A percentile compares a stretch with the other conserved stretches of the same genome.
phyloP scores from a whole-genome alignment of 2,329 filamentous ascomycete species.

The Atkinsonella texensis region DNA sequence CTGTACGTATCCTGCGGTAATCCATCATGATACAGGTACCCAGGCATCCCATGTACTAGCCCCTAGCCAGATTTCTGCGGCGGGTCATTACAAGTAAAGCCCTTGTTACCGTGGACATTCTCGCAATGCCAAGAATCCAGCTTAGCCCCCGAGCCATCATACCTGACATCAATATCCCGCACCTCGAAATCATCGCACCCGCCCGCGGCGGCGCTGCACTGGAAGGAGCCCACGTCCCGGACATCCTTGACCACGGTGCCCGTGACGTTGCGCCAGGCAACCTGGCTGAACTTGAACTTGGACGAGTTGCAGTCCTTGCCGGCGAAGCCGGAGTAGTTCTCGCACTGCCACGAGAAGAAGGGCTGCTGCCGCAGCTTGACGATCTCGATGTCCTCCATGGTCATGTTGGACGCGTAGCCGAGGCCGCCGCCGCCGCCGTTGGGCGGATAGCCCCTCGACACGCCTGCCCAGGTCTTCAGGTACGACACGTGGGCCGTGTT shows the following conservation, averaged over 20 bases:
- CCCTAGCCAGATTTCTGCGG: background rate
- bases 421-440: slow-evolving; percentile 47
- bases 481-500: slow-evolving; percentile 37
- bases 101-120: slow-evolving; percentile 14
- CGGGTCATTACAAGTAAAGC: slow-evolving; percentile 14
- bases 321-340: slow-evolving; percentile 21
- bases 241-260: slow-evolving; percentile 18
- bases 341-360: slow-evolving; percentile 24
- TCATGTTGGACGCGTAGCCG: slow-evolving; percentile 25
- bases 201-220: slow-evolving; percentile 19
- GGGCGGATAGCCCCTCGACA: slow-evolving; percentile 36
- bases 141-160: slow-evolving; percentile 6
- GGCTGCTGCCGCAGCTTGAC: slow-evolving; percentile 17
- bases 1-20: no score
- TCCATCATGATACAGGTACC: no score
- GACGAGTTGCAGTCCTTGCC: slow-evolving; percentile 23
- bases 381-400: slow-evolving; percentile 19
- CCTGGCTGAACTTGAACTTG: slow-evolving; percentile 17
- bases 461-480: slow-evolving; percentile 47
- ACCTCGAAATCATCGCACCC: slow-evolving; percentile 20
- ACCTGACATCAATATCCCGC: slow-evolving; percentile 13
- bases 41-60: no score
- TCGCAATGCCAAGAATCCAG: slow-evolving; percentile 16
- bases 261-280: slow-evolving; percentile 16
- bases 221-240: slow-evolving; percentile 15